A percentile compares a stretch with the other conserved stretches of the same genome.
Evolutionary conservation across 129 eudicot genomes (phyloP).

Genomic region (Dittrichia graveolens): DNA sequence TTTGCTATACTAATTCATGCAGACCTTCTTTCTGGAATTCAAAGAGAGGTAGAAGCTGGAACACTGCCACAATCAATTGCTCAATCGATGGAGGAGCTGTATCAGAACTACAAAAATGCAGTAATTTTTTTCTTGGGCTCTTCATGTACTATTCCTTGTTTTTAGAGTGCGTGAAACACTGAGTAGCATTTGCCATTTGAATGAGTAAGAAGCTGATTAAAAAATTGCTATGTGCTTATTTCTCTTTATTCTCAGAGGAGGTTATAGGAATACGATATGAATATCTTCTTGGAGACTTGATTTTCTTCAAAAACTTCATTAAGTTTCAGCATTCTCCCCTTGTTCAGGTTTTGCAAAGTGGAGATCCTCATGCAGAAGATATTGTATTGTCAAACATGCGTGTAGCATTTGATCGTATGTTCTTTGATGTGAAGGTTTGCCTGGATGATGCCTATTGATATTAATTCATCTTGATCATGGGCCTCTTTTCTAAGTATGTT

Average conservation of each 20-base stretch:
- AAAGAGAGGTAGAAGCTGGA: slow-evolving; percentile 80
- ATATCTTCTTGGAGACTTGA: background rate
- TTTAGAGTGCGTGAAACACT: slow-evolving; percentile 13
- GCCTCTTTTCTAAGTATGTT: slow-evolving; percentile 20
- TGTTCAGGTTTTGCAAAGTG: slow-evolving; percentile 77
- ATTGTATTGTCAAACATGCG: slow-evolving; percentile 87
- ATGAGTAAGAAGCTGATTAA: slow-evolving; percentile 10
- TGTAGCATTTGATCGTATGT: slow-evolving; percentile 71
- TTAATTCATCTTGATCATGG: slow-evolving; percentile 6
- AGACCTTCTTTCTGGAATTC: slow-evolving; percentile 81
- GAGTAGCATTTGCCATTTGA: slow-evolving; percentile 21
- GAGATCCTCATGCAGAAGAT: slow-evolving; percentile 65
- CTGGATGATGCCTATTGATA: background rate
- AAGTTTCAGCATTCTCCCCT: slow-evolving; percentile 9
- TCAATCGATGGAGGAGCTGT: slow-evolving; percentile 81
- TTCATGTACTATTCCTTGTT: slow-evolving; percentile 23
- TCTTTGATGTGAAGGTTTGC: slow-evolving; percentile 79
- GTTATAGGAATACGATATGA: background rate
- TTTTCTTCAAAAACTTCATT: background rate
- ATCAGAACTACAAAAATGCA: slow-evolving; percentile 80
- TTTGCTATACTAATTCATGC: slow-evolving; percentile 32
- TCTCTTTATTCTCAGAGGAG: background rate
- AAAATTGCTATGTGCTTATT: background rate
- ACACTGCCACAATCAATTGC: slow-evolving; percentile 66
- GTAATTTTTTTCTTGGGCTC: slow-evolving; percentile 48